Base-by-base conservation (phyloP, 345 rosid species). In the Salix dunnii region DNA sequence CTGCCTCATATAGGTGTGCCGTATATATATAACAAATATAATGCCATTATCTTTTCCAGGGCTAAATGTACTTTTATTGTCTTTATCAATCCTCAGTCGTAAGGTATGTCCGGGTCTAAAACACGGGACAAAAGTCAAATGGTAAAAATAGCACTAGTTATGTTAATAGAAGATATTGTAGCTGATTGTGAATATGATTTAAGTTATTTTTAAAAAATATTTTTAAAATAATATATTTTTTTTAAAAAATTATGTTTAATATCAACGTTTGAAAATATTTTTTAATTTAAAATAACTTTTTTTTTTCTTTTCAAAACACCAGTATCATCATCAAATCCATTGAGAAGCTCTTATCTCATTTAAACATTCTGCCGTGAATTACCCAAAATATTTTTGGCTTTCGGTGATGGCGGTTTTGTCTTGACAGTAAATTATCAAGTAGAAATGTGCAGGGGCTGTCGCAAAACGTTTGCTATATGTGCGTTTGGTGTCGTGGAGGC, bases 371-470 rank as follows among this genome's bases (percentile, higher is more conserved):
- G 5, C 20, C 48, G 7, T 68, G 40, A n/a, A 23, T 42, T 69
- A 12, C 9, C 3, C 1, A 31, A 31, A 31, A 31, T 31, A 31
- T 31, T 43, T 42, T 64, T 42, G 27, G 21, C 55, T 49, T 17
- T 31, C 64, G 67, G 76, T 43, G 35, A 31, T 40, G 71, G 13
- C 69, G 43, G 43, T 61, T 71, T 82, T 83, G 85, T 76, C 66
- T 53, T 78, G 78, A 78, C 85, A 80, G 84, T 77, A 69, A 78
- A 18, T 49, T 49, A 17, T 49, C 17, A 6, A 49, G 18, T 49
- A 18, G n/a, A 49, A 18, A 49, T 5, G n/a, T 49, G 55, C 21
- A 49, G 81, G 72, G 82, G 79, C 85, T 70, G 81, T 82, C 81
- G 70, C 77, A n/a, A 70, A 23, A 66, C 77, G 81, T 76, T 51